These are phyloP conservation scores for Talaromyces stipitatus DNA, from an alignment of 495 filamentous ascomycete species.

Conservation along the genomic window DNA sequence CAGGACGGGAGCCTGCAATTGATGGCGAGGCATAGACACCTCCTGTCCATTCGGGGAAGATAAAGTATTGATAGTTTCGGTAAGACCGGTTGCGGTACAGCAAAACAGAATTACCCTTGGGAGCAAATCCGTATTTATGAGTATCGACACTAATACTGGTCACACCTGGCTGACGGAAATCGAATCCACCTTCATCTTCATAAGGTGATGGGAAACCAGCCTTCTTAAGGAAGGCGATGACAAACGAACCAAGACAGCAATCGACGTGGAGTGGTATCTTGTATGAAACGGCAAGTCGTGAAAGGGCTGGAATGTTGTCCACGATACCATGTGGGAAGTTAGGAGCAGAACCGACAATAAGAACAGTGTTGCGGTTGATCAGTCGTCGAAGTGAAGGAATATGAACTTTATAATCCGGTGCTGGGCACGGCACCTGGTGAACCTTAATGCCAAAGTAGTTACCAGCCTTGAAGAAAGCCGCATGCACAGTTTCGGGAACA, in stretches of 20 bases:
- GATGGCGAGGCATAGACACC: slow-evolving; percentile 91
- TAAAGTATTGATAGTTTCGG: slow-evolving; percentile 87
- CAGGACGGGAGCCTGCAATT: slow-evolving; percentile 85
- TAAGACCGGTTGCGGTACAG: slow-evolving; percentile 78
- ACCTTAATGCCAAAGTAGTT: slow-evolving; percentile 93
- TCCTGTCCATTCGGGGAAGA: slow-evolving; percentile 90
- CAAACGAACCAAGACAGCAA: slow-evolving; percentile 93
- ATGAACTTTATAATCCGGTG: slow-evolving; percentile 78
- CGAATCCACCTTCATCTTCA: slow-evolving; percentile 68
- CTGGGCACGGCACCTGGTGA: slow-evolving; percentile 82
- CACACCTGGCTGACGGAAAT: slow-evolving; percentile 90
- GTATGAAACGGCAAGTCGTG: slow-evolving; percentile 69
- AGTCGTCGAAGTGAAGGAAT: slow-evolving; percentile 67
- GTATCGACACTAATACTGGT: slow-evolving; percentile 95
- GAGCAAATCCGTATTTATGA: slow-evolving; percentile 98
- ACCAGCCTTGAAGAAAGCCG: slow-evolving; percentile 91
- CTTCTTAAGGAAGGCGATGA: slow-evolving; percentile 82
- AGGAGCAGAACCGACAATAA: slow-evolving; percentile 90
- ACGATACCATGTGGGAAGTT: slow-evolving; percentile 98
- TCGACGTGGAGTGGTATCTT: slow-evolving; percentile 90
- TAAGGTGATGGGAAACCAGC: slow-evolving; percentile 67
- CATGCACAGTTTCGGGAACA: slow-evolving; percentile 87
- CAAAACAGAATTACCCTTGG: slow-evolving; percentile 88
- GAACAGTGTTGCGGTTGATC: slow-evolving; percentile 92
- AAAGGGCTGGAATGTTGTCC: slow-evolving; percentile 83